A percentile compares a stretch with the other conserved stretches of the same genome.
Evolutionary conservation across 345 rosid genomes (phyloP).

Genomic region (Adansonia digitata): DNA sequence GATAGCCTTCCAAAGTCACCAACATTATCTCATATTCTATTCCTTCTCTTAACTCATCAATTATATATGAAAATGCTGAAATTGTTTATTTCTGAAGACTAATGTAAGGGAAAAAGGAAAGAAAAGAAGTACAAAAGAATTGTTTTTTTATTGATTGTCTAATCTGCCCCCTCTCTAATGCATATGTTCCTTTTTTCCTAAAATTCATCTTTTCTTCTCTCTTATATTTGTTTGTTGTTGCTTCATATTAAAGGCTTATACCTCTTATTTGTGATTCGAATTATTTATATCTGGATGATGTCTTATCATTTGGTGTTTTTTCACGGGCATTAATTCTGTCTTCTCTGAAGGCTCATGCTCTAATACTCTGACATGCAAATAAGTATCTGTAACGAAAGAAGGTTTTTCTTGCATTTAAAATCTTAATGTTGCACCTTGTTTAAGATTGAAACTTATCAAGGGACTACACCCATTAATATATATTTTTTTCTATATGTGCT

Average conservation of each 20-base stretch:
- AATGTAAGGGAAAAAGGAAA: not conserved
- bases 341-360: not conserved
- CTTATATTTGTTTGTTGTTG: not conserved
- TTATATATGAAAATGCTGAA: not conserved
- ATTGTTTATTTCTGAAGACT: not conserved
- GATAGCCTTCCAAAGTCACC: not conserved
- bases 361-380: not conserved
- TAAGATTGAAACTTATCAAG: not conserved
- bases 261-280: not conserved
- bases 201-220: not conserved
- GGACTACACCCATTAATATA: not conserved
- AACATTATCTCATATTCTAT: not conserved
- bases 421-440: not conserved
- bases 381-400: not conserved
- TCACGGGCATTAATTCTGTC: not conserved
- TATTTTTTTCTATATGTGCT: slow-evolving; percentile 2
- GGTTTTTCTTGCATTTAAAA: not conserved
- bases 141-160: not conserved
- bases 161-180: not conserved
- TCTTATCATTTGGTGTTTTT: not conserved
- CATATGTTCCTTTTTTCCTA: not conserved
- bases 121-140: not conserved
- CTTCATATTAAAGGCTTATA: not conserved
- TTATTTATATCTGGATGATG: not conserved
- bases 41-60: not conserved